Evolutionary conservation across 2,329 filamentous ascomycete species (phyloP).

Genomic region (Talaromyces sp.): DNA sequence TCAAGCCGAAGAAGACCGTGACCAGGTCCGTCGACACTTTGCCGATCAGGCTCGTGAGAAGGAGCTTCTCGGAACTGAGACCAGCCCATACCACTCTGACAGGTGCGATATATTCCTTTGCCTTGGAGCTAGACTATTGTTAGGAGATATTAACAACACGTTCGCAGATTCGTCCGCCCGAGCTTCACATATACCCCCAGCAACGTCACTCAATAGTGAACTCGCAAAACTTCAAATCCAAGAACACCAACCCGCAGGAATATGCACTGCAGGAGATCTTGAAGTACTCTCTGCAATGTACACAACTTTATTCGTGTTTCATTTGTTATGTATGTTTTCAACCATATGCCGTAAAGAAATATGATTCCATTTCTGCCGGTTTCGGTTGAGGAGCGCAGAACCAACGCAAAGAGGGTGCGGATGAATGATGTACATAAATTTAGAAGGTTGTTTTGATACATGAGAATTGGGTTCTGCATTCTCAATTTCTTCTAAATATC

Average conservation of each 20-base stretch:
- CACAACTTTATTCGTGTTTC: not conserved
- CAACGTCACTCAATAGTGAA: constrained; percentile 55
- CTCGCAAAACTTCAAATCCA: not conserved
- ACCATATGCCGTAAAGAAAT: not conserved
- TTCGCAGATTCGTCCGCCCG: constrained; percentile 70
- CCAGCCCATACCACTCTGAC: constrained; percentile 82
- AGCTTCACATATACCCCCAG: constrained; percentile 73
- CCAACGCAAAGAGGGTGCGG: not conserved
- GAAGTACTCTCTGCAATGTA: not conserved
- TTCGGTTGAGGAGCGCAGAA: not conserved
- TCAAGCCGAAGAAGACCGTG: constrained; percentile 94
- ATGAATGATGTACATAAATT: not conserved
- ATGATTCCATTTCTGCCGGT: not conserved
- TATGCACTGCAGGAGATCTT: not conserved
- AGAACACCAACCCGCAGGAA: not conserved
- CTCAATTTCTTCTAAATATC: not conserved
- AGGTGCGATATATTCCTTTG: constrained; percentile 56
- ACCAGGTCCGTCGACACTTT: constrained; percentile 80
- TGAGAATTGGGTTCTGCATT: not conserved
- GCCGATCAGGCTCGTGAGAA: constrained; percentile 89
- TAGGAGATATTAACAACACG: not conserved
- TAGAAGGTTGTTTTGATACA: constrained; percentile 5
- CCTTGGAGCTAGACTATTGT: not conserved
- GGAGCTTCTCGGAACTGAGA: constrained; percentile 79
- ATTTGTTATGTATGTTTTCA: not conserved